These are phyloP conservation scores for Dalbergia cultrata DNA, from an alignment of 306 rosid genomes.

Conservation along the genomic window DNA sequence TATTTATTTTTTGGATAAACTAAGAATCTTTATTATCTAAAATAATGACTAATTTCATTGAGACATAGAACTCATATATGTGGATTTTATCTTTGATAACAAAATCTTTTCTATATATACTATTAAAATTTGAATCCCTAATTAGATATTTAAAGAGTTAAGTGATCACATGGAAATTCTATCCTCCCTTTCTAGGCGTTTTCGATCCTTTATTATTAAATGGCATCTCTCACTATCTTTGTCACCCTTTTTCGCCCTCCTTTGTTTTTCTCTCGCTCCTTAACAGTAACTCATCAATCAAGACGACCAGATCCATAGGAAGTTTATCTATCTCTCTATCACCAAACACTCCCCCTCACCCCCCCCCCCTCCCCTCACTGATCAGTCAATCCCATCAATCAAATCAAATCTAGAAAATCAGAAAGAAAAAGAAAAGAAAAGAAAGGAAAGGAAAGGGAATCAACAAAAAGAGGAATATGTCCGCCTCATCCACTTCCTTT, in stretches of 20 bases:
- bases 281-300: slow-evolving; percentile 52
- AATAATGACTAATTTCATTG: too few species aligned
- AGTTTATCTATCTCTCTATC: slow-evolving; percentile 51
- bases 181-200: background rate
- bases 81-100: too few species aligned
- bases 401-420: slow-evolving; percentile 55
- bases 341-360: background rate
- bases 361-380: slow-evolving; percentile 24
- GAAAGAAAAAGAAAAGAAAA: background rate
- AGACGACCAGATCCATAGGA: slow-evolving; percentile 62
- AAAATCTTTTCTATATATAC: too few species aligned
- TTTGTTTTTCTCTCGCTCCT: background rate
- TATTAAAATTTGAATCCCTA: too few species aligned
- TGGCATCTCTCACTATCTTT: slow-evolving; percentile 25
- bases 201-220: slow-evolving; percentile 36
- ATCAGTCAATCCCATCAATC: slow-evolving; percentile 95
- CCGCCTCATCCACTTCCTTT: slow-evolving; percentile 74
- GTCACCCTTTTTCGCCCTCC: background rate
- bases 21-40: too few species aligned
- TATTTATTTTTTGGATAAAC: too few species aligned
- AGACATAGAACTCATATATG: too few species aligned
- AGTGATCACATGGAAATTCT: too few species aligned
- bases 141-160: too few species aligned
- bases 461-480: slow-evolving; percentile 60
- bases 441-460: slow-evolving; percentile 20